Base-by-base conservation (phyloP, 805 yeast species). In the Wickerhamomyces strasburgensis region DNA sequence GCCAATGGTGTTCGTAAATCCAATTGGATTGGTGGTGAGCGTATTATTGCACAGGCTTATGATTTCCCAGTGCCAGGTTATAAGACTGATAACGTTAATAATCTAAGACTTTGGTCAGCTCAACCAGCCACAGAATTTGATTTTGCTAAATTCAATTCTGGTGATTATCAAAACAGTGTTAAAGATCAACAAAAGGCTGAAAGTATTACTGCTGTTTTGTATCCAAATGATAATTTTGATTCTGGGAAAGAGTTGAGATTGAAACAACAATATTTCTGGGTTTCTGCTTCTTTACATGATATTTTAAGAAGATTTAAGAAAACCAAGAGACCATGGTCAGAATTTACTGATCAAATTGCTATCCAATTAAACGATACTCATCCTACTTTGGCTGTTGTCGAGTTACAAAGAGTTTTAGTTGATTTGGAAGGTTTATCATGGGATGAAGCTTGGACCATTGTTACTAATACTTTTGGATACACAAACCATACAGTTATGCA, bases 231-330 rank as follows among this genome's bases (percentile, higher is more conserved):
- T 60, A 89, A 88, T 62, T 89, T 88, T 59, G 83, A 84, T 55
- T 74, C 78, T 47, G 97, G 97, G 52, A 88, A 89, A 63, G 95
- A 86, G 59, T 72, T 88, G 56, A 78, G 97, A 58, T 75, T 88
- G 61, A 89, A 89, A 63, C 97, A 88, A 67, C 97, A 88, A 64
- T 89, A 87, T 64, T 89, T 88, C 65, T 88, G 97, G 97, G 96
- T 89, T 36, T 80, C 95, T 35, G 96, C 97, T 24, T 85, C 96
- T 13, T 72, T 89, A 49, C 87, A 84, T 53, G 97, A 88, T 60
- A 88, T 88, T 49, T 77, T 88, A 29, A 80, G 97, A 58, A 75
- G 97, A 55, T 88, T 84, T 66, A 81, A 87, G 62, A 89, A 89
- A 65, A 61, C 79, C 37, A 73, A 73, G 50, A 71, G 77, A 51